phyloP scores from a whole-genome alignment of 139 green algal species.

The Chlamydomonas incerta region DNA sequence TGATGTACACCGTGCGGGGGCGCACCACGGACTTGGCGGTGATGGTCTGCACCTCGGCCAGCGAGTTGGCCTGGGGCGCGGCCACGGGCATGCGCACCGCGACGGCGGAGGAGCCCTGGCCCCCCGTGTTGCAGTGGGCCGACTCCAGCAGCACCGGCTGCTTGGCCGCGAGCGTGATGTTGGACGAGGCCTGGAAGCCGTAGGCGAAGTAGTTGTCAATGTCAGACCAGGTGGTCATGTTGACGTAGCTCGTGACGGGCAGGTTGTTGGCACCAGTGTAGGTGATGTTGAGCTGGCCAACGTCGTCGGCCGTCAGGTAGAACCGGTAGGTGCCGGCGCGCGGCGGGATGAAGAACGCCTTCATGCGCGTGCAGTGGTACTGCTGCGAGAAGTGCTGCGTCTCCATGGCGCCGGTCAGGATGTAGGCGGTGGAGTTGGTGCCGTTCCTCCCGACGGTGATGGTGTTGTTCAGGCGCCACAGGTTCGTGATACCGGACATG shows the following conservation, averaged over 20 bases:
- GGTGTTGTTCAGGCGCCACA: constrained; percentile 22
- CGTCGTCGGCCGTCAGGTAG: constrained; percentile 44
- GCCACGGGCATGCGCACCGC: constrained; percentile 27
- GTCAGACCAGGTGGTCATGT: not conserved
- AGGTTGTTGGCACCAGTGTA: not conserved
- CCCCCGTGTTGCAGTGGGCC: constrained; percentile 12
- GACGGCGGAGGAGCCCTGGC: constrained; percentile 9
- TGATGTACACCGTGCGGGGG: not conserved
- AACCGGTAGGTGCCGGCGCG: constrained; percentile 40
- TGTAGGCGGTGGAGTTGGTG: not conserved
- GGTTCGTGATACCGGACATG: not conserved
- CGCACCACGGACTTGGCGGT: not conserved
- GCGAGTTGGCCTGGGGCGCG: not conserved
- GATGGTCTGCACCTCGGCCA: constrained; percentile 21
- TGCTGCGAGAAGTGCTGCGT: not conserved
- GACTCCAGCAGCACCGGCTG: constrained; percentile 46
- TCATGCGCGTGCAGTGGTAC: constrained; percentile 23
- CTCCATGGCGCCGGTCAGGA: constrained; percentile 11
- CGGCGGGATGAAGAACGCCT: constrained; percentile 49
- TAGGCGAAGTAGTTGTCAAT: constrained; percentile 25
- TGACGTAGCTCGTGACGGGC: not conserved
- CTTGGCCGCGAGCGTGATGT: constrained; percentile 20
- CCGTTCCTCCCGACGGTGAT: not conserved
- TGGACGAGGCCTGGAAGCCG: not conserved
- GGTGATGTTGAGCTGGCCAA: constrained; percentile 34